Evolutionary conservation across 805 yeast genomes (phyloP).

Genomic region (Starmerella vaccinii): DNA sequence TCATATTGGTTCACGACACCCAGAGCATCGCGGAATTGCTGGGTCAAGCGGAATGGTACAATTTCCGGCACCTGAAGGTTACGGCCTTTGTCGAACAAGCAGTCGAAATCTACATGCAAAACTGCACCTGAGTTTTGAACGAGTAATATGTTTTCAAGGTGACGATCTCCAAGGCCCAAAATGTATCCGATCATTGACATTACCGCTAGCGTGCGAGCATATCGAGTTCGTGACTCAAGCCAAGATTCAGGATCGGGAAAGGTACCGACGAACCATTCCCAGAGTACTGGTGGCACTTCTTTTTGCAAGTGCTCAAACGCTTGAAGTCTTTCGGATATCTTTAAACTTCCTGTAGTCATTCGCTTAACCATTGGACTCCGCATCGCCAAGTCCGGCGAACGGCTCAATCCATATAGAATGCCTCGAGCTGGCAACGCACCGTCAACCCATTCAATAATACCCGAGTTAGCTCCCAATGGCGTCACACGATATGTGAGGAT

Average conservation of each 20-base stretch:
- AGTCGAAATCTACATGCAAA: constrained; percentile 92
- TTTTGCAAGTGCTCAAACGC: constrained; percentile 32
- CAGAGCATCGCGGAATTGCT: constrained; percentile 77
- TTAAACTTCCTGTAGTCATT: constrained; percentile 19
- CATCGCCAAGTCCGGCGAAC: constrained; percentile 10
- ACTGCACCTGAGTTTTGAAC: constrained; percentile 65
- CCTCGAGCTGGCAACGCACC: constrained; percentile 63
- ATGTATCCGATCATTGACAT: constrained; percentile 97
- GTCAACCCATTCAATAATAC: constrained; percentile 83
- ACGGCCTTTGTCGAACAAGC: constrained; percentile 74
- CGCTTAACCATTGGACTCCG: constrained; percentile 35
- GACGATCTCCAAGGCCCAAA: constrained; percentile 92
- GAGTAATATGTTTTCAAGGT: constrained; percentile 79
- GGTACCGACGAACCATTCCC: constrained; percentile 77
- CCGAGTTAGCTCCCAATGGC: constrained; percentile 76
- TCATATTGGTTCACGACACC: constrained; percentile 75
- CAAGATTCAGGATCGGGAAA: constrained; percentile 85
- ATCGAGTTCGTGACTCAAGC: constrained; percentile 69
- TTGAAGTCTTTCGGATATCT: constrained; percentile 26
- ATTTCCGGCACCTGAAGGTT: constrained; percentile 70
- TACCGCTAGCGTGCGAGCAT: constrained; percentile 74
- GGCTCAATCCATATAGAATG: constrained; percentile 37
- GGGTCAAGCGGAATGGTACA: constrained; percentile 88
- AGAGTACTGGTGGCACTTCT: constrained; percentile 44
- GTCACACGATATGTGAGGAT: constrained; percentile 81